Conservation (phyloP, 2,329 filamentous ascomycete species). For the Bipolaris cookei region DNA sequence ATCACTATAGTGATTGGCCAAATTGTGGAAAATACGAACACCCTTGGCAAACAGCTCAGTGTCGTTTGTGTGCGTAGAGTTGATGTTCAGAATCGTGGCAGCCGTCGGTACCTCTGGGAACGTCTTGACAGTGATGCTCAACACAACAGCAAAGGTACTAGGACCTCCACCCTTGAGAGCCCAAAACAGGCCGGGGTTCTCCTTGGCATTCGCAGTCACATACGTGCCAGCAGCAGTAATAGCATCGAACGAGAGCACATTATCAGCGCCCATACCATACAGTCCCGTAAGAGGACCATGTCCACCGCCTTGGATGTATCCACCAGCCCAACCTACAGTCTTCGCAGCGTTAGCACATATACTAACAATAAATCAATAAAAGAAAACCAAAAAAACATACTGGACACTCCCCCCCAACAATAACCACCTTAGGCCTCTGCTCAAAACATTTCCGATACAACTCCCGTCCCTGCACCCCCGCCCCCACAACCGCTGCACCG, state of each 20-base stretch:
- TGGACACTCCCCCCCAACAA: conserved; percentile 49
- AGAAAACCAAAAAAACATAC: conserved; percentile 18
- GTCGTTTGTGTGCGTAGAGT: conserved; percentile 45
- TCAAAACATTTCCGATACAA: conserved; percentile 39
- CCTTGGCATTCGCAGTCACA: conserved; percentile 36
- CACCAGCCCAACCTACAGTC: conserved; percentile 52
- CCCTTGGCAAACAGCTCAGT: conserved; percentile 36
- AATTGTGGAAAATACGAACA: conserved; percentile 43
- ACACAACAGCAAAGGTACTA: conserved; percentile 41
- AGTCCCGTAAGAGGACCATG: conserved; percentile 50
- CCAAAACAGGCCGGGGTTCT: conserved; percentile 50
- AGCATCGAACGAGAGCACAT: conserved; percentile 47
- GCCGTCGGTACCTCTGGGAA: conserved; percentile 43
- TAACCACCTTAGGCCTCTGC: conserved; percentile 39
- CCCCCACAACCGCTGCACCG: conserved; percentile 39
- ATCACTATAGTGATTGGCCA: conserved; percentile 42
- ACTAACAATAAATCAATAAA: no score
- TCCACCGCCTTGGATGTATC: conserved; percentile 54
- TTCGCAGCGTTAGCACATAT: conserved; percentile 15
- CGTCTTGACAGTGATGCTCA: conserved; percentile 43
- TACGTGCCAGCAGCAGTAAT: conserved; percentile 50
- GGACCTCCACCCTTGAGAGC: conserved; percentile 46
- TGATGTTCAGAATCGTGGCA: conserved; percentile 45
- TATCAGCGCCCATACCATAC: conserved; percentile 50
- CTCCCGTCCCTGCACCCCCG: conserved; percentile 46